phyloP scores from a whole-genome alignment of 257 asterid genomes.

The Solanum etuberosum region DNA sequence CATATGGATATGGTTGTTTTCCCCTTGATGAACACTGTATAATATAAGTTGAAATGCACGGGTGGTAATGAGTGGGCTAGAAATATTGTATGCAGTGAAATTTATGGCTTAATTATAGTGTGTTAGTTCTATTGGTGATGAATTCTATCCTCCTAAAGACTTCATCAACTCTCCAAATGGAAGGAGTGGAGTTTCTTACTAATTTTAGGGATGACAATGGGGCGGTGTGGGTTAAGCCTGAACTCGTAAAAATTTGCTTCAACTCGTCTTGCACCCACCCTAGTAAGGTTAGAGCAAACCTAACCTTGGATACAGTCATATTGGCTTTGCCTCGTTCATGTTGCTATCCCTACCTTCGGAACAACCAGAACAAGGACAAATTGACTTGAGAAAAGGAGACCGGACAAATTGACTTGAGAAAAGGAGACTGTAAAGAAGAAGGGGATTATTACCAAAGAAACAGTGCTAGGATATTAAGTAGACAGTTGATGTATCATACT shows the following conservation, averaged over 20 bases:
- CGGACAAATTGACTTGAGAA: neutral
- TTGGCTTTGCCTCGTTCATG: neutral
- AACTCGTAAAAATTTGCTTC: neutral
- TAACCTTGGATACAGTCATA: neutral
- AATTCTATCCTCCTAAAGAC: neutral
- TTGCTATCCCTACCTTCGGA: neutral
- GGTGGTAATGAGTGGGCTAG: neutral
- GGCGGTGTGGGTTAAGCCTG: neutral
- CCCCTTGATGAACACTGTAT: neutral
- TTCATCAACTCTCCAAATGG: neutral
- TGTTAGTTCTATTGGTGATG: neutral
- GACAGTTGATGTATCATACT: neutral
- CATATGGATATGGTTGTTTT: neutral
- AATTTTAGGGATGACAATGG: neutral
- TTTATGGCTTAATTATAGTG: neutral
- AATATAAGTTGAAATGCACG: neutral
- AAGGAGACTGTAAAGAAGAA: neutral
- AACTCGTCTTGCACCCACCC: neutral
- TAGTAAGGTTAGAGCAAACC: neutral
- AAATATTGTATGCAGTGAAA: neutral
- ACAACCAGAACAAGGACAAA: neutral
- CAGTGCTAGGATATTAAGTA: neutral
- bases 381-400: neutral
- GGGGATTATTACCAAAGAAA: neutral
- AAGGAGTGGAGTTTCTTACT: neutral